Base-by-base conservation (phyloP, 2,329 filamentous ascomycete genomes). In the Fusarium annulatum region DNA sequence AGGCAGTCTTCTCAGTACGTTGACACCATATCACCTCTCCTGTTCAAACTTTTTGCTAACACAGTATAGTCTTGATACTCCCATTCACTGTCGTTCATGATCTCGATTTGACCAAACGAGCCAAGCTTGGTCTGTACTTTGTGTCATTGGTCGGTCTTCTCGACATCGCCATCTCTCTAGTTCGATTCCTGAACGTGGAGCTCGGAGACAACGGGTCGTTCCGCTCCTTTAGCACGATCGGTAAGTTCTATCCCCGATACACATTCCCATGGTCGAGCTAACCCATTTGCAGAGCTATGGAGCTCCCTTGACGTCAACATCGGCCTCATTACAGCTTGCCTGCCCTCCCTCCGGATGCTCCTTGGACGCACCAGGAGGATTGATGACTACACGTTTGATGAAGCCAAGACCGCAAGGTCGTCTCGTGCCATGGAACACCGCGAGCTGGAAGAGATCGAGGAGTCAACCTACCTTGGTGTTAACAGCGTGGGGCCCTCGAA, bases 301-400 rank as follows among this genome's bases (percentile, higher is more conserved):
- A 73, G 67, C 23, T 59, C 69, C 9, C 70, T 75, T 9, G 73
- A 75, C 6, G 73, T 61, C 12, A 71, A 74, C 15, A 63, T 75
- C 12, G 69, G 66, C 4, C 72, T 75, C 12, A 65, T 75, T 11
- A 45, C 63, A 15, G 69, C 70, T 5, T 75, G 66, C 15, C 70
- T 75, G 12, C 72, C 70, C 1, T 49, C 72, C 12, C 34, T 75
- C 2, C 43, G 67, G 19, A 66, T 74, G 33, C 30, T 67, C 4
- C 66, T 75, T 6, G 61, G 72, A 18, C 62, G 57, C 4, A 64
- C 34, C 11, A 61, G 45, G 15, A 60, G 43, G 41, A 48, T 53
- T 18, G 62, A 67, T 14, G 56, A 60, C 19, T 71, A 71, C 36
- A 63, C 43, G 1, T 62, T 67, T 38, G 70, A 67, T n/a, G 67